Base-by-base conservation (phyloP, 2,329 filamentous ascomycete species). In the Aspergillus awamori region DNA sequence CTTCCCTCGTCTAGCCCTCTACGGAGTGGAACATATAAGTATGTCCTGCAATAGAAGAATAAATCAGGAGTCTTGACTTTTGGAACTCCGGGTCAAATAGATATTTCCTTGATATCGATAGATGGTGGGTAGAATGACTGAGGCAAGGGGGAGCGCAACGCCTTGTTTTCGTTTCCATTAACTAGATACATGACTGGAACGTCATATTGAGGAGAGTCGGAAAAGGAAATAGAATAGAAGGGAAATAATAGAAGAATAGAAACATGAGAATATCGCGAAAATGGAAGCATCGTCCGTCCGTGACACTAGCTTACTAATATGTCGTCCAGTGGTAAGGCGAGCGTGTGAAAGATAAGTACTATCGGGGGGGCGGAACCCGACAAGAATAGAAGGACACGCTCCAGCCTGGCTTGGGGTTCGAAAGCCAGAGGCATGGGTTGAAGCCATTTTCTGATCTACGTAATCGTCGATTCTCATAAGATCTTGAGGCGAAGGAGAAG, bases 101-200 rank as follows among this genome's bases (percentile, higher is more conserved):
- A 36, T 36, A 2, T 13, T 36, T 36, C 11, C 33, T 36, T 36
- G 33, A 5, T 36, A 5, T 33, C 4, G 11, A 33, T 36, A 13
- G 4, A 13, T 13, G 17, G 10, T 2, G 13, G 15, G 15, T 39
- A 28, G 38, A 39, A 49, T 26, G 8, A 36, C 33, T 36, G 33
- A 36, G 5, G 33, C 20, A 49, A 53, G n/a, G 24, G 54, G 39
- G 8, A 30, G 28, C 28, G 28, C 43, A 51, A 36, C 39, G 39
- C 56, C 53, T 49, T 30, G 57, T 49, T 70, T 73, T 72, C 33
- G 69, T 62, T 67, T 68, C 64, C 70, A 68, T 71, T 69, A 64
- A 62, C 63, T 71, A 74, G 64, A 61, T 72, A 72, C 69, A 72
- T 67, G 63, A 71, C 59, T 28, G 26, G 57, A 56, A 69, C 59